Base-by-base conservation (phyloP, 306 rosid genomes). In the Hippophae gyantsensis region DNA sequence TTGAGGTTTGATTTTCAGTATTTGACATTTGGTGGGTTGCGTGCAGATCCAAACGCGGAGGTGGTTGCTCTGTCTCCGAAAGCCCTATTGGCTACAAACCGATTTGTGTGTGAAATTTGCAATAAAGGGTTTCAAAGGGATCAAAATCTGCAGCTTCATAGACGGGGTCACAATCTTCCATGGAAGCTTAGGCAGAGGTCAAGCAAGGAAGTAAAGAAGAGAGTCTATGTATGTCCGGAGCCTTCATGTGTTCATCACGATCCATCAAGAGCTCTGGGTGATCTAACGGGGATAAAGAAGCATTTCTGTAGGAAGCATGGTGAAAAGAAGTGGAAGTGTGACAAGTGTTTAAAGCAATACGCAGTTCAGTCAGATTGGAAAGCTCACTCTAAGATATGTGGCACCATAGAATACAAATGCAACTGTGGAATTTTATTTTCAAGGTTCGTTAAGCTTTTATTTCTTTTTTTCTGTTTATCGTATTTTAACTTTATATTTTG, bases 321-420 rank as follows among this genome's bases (percentile, higher is more conserved):
- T 6, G 97, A 90, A 78, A 90, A 90, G 82, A 90, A 90, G 78
- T 90, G 97, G 97, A 86, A 90, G 77, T 90, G 97, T 55, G 97
- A 87, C 3, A 90, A 90, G 73, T 90, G 97, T 57, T 78, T 89
- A 8, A 90, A 90, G 85, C 86, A 87, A 58, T 90, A 90, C 64
- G 97, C 97, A 0, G 97, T 90, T 54, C 97, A 90, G 68, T 90
- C 97, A 6, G 97, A 90, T 80, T 90, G 97, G 94, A 90, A 90
- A 66, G 97, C 97, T 38, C 97, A 90, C 77, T 84, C 86, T 14
- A 90, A 86, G 62, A 76, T 90, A 53, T 90, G 97, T 58, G 94
- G 97, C 38, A 84, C 90, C 54, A 71, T 89, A 53, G 97, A 90
- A 82, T 90, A 90, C 64, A 90, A 87, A 75, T 90, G 97, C 75